Base-by-base conservation (phyloP, 306 rosid genomes). In the Trichosanthes truncata region DNA sequence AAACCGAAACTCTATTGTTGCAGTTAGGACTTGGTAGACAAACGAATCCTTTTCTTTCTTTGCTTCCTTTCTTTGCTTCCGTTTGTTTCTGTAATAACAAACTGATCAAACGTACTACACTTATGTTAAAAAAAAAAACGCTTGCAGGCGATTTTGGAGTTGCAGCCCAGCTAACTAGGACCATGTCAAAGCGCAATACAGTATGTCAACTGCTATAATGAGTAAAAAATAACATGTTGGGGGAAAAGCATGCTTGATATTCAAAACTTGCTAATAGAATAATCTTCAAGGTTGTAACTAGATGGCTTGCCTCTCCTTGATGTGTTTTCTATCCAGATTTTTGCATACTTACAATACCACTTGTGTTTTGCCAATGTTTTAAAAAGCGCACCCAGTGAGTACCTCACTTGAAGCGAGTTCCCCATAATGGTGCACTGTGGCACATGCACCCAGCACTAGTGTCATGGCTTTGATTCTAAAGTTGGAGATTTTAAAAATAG, bases 101-200 rank as follows among this genome's bases (percentile, higher is more conserved):
- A 62, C 75, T 84, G 52, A 75, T 61, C 75, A 82, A 13, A 68
- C 4, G 26, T 78, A 73, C 80, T 75, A 79, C 23, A 35, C 74
- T 71, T 66, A 69, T 84, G 77, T 51, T 88, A n/a, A n/a, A n/a
- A n/a, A 68, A 72, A 51, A 79, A 81, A 79, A 81, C 81, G 25
- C 78, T 89, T 80, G 78, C 93, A 95, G 99, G 99, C 69, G 99
- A 95, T 87, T 95, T 95, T 87, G 99, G 99, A 77, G 99, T 95
- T 86, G 97, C 99, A 52, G 99, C 99, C 0, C 99, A 95, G 81
- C 97, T 95, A 49, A 95, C 99, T 26, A 89, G 99, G 91, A 95
- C 99, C 79, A 95, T 95, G 99, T 95, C 99, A 78, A 95, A 95
- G 93, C 97, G 99, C 82, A 95, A 95, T 79, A 93, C 99, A 85